Conservation (phyloP, 345 rosid genomes). For the Murraya paniculata region DNA sequence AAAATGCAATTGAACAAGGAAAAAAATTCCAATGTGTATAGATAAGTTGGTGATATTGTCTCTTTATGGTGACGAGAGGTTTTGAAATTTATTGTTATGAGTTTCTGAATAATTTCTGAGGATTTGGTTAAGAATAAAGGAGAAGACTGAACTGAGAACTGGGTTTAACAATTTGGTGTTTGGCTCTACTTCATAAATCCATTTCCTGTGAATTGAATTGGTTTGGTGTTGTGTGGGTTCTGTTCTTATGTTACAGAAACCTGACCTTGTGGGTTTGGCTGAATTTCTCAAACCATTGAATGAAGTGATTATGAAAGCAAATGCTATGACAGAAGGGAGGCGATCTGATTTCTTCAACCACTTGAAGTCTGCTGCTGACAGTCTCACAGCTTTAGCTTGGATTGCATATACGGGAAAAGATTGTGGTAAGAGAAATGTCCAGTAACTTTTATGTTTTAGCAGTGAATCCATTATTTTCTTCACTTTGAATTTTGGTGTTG, state of each 20-base stretch:
- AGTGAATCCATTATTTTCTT: neutral
- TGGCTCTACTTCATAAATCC: neutral
- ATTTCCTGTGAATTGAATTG: neutral
- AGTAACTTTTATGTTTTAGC: neutral
- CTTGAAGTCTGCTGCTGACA: constrained; percentile 73
- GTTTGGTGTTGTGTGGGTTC: constrained; percentile 7
- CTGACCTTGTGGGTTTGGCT: constrained; percentile 63
- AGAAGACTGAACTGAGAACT: neutral
- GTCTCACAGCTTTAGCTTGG: constrained; percentile 90
- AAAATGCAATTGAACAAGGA: neutral
- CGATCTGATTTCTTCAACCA: constrained; percentile 90
- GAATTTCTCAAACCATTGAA: constrained; percentile 85
- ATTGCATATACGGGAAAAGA: constrained; percentile 90
- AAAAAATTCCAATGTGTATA: neutral
- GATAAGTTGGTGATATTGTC: neutral
- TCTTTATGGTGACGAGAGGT: neutral
- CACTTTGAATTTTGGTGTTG: constrained; percentile 8
- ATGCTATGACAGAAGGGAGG: constrained; percentile 73
- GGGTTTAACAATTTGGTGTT: neutral
- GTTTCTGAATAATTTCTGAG: neutral
- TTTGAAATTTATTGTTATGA: neutral
- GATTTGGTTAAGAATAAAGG: neutral
- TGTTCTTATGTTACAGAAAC: constrained; percentile 59
- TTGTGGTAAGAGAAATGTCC: constrained; percentile 57
- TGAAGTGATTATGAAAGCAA: constrained; percentile 73